Conservation (phyloP, 2,329 filamentous ascomycete species). For the Claviceps sp. region DNA sequence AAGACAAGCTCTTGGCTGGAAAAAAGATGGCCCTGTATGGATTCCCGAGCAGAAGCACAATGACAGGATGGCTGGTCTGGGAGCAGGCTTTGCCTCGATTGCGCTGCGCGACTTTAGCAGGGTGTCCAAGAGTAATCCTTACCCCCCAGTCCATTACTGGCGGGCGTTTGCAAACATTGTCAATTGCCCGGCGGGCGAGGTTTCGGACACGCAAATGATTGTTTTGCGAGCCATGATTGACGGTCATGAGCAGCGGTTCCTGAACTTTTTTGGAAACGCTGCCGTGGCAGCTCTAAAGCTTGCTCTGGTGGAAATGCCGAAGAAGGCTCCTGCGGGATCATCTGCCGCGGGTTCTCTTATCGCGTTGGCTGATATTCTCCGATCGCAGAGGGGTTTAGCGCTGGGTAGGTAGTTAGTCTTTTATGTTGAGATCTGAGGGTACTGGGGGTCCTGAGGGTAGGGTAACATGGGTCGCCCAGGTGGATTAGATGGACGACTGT, state of each 20-base stretch:
- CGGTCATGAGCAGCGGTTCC: conserved; percentile 59
- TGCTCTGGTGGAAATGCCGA: conserved; percentile 63
- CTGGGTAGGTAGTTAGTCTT: conserved; percentile 15
- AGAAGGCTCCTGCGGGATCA: conserved; percentile 32
- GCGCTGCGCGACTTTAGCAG: conserved; percentile 71
- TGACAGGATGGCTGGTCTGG: conserved; percentile 72
- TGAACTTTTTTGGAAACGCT: conserved; percentile 68
- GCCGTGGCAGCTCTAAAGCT: conserved; percentile 57
- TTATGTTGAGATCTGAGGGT: too few species aligned
- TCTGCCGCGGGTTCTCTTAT: conserved; percentile 37
- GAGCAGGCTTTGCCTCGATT: conserved; percentile 71
- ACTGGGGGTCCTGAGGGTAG: too few species aligned
- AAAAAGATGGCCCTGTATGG: conserved; percentile 44
- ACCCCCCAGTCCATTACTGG: conserved; percentile 75
- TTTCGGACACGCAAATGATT: conserved; percentile 60
- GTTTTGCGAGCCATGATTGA: conserved; percentile 61
- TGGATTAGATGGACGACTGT: too few species aligned
- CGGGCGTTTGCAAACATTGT: conserved; percentile 59
- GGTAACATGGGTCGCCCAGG: too few species aligned
- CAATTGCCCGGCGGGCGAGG: conserved; percentile 54
- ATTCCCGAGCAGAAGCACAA: conserved; percentile 59
- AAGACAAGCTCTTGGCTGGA: conserved; percentile 60
- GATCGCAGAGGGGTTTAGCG: conserved; percentile 34
- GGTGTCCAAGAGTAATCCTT: conserved; percentile 56
- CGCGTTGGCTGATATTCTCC: conserved; percentile 41